A percentile compares a stretch with the other conserved stretches of the same genome.
These are phyloP conservation scores for Phytopythium sindhum DNA, from an alignment of 352 stramenopile genomes.

Conservation along the genomic window DNA sequence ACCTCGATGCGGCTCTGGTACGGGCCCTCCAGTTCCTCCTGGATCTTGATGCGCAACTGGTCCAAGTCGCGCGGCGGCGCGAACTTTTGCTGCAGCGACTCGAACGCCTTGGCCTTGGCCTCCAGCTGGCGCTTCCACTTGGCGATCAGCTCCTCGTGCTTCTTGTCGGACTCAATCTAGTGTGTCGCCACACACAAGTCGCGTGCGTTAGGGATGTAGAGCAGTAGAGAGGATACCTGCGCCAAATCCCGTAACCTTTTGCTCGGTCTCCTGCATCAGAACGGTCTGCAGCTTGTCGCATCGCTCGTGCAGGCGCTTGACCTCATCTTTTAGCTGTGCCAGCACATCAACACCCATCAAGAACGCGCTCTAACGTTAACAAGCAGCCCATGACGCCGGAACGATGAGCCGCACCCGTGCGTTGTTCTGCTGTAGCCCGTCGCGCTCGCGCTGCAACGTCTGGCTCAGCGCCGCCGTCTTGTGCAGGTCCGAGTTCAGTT, in stretches of 20 bases:
- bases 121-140: slow-evolving; percentile 87
- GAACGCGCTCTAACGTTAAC: no score
- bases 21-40: slow-evolving; percentile 76
- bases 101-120: slow-evolving; percentile 74
- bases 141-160: slow-evolving; percentile 75
- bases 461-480: slow-evolving; percentile 82
- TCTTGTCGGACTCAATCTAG: slow-evolving; percentile 75
- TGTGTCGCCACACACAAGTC: no score
- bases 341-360: background rate
- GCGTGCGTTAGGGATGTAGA: background rate
- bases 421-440: slow-evolving; percentile 60
- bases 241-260: slow-evolving; percentile 37
- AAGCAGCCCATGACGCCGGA: background rate
- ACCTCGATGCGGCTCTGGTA: slow-evolving; percentile 61
- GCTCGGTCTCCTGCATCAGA: slow-evolving; percentile 79
- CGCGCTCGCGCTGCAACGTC: slow-evolving; percentile 71
- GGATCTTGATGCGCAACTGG: slow-evolving; percentile 77
- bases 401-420: slow-evolving; percentile 29
- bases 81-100: slow-evolving; percentile 80
- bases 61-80: slow-evolving; percentile 77
- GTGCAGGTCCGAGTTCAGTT: slow-evolving; percentile 80
- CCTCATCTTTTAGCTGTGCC: slow-evolving; percentile 55
- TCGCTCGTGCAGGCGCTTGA: slow-evolving; percentile 65
- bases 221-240: background rate
- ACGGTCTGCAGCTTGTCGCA: slow-evolving; percentile 79